These are phyloP conservation scores for Candida endomychidarum DNA, from an alignment of 805 yeast genomes.

Conservation along the genomic window DNA sequence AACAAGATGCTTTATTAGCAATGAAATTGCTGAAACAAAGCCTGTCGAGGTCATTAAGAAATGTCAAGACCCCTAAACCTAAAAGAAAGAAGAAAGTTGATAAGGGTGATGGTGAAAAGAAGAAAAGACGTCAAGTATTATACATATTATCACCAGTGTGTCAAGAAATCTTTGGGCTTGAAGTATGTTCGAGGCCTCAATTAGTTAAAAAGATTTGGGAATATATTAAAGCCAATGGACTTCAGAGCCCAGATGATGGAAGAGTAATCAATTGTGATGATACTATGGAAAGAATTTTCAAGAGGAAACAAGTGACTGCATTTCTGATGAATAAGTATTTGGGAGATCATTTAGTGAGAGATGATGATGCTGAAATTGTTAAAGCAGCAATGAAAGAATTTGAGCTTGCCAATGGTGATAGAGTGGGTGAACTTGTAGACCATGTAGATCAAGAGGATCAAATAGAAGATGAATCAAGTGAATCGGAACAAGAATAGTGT, in stretches of 20 bases:
- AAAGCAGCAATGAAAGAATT: background rate
- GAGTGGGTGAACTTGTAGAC: too few species aligned
- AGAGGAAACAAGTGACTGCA: constrained; percentile 49
- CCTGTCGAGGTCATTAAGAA: constrained; percentile 4
- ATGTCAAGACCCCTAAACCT: constrained; percentile 2
- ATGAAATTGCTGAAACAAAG: constrained; percentile 42
- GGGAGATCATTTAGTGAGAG: constrained; percentile 48
- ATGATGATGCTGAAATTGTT: constrained; percentile 21
- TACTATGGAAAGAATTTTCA: constrained; percentile 55
- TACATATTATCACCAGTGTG: constrained; percentile 52
- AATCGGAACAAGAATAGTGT: constrained; percentile 1
- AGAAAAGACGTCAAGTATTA: constrained; percentile 43
- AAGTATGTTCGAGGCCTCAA: constrained; percentile 60
- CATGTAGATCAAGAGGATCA: constrained; percentile 9
- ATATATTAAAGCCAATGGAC: constrained; percentile 57
- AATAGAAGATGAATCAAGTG: constrained; percentile 9
- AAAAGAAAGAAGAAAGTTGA: constrained; percentile 7
- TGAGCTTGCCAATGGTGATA: constrained; percentile 5
- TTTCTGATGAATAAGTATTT: constrained; percentile 60
- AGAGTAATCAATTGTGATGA: constrained; percentile 67
- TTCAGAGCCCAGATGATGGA: constrained; percentile 68
- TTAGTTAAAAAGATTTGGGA: constrained; percentile 71
- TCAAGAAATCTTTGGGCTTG: constrained; percentile 43
- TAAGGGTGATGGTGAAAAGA: constrained; percentile 19
- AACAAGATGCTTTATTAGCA: constrained; percentile 54